Base-by-base conservation (phyloP, 1,284 basidiomycete genomes). In the Heterobasidion occidentale region DNA sequence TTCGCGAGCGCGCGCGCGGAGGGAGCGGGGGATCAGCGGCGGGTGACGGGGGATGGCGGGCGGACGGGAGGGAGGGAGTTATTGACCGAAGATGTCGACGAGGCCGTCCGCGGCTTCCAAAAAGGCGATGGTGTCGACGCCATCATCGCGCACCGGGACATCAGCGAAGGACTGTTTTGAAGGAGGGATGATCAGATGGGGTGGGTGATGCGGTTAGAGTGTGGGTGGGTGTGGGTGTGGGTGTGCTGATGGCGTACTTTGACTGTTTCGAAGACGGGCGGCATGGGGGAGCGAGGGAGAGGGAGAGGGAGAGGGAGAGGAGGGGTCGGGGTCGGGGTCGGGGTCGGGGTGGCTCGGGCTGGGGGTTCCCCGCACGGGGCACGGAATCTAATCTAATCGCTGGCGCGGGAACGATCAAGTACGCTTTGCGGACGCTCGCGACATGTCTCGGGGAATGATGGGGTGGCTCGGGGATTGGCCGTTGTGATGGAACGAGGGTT, bases 41-140 rank as follows among this genome's bases (percentile, higher is more conserved):
- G n/a, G n/a, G n/a, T n/a, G n/a, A n/a, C n/a, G n/a, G n/a, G n/a
- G n/a, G n/a, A 54, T 36, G 34, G 11, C 11, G 3, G 46, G 14
- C 12, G 12, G 19, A 34, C 35, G 36, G 45, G 36, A 11, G 47
- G 44, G 53, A 54, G 51, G 38, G 15, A 35, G 52, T 9, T 65
- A 83, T 59, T 63, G 27, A 93, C 94, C 89, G 69, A 98, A 98
- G 75, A 98, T 82, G 68, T 88, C 83, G 60, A 94, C 84, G 51
- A 98, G 79, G 36, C 91, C 93, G 71, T 97, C 92, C 46, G 92
- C 87, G 0, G 95, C 95, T 67, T 93, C 87, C 56, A 94, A 77
- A 76, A 98, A 99, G 4, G 80, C 73, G 27, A 74, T 67, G 0
- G 94, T 94, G 65, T 93, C 85, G 56, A 98, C 84, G n/a, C 95